These are phyloP conservation scores for Xylariomycetidae sp. DNA, from an alignment of 2,329 filamentous ascomycete species.

Conservation along the genomic window DNA sequence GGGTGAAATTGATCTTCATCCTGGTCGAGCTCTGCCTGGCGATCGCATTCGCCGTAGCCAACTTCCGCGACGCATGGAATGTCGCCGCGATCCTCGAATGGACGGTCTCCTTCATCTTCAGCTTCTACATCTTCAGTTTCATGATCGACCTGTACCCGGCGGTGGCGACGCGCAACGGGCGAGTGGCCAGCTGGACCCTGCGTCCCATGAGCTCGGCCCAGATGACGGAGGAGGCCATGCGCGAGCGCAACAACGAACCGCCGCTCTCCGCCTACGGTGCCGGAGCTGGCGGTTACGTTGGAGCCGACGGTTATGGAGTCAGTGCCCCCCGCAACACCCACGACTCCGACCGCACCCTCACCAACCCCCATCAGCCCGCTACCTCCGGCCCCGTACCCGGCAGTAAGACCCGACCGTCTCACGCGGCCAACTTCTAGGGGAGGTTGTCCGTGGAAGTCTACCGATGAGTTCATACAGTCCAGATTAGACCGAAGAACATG, in stretches of 20 bases:
- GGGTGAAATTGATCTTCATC: conserved; percentile 81
- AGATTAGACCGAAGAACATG: too few species aligned
- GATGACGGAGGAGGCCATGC: conserved; percentile 22
- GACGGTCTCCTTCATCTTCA: conserved; percentile 76
- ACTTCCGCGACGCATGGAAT: conserved; percentile 47
- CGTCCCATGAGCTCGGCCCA: conserved; percentile 18
- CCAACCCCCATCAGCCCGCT: conserved; percentile 10
- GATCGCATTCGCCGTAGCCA: conserved; percentile 62
- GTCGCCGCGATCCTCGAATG: conserved; percentile 73
- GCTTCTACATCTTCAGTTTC: conserved; percentile 83
- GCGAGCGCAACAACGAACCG: conserved; percentile 7
- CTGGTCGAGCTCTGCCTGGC: conserved; percentile 69
- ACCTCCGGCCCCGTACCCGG: conserved; percentile 2
- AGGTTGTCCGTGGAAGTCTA: too few species aligned
- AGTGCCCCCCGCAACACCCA: conserved; percentile 16
- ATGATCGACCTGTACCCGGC: conserved; percentile 82
- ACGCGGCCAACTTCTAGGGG: conserved; percentile 7
- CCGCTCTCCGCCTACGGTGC: conserved; percentile 5
- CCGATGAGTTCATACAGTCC: too few species aligned
- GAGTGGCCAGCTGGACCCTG: conserved; percentile 11
- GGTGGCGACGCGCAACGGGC: conserved; percentile 42
- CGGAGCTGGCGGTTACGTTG: too few species aligned
- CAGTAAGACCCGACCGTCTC: conserved; percentile 12
- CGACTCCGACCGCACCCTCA: conserved; percentile 24
- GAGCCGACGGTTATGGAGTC: too few species aligned